Percentiles rank a stretch among this genome's conserved stretches.
Conservation (phyloP, 169 alveolate genomes). For the Plasmodium gaboni region DNA sequence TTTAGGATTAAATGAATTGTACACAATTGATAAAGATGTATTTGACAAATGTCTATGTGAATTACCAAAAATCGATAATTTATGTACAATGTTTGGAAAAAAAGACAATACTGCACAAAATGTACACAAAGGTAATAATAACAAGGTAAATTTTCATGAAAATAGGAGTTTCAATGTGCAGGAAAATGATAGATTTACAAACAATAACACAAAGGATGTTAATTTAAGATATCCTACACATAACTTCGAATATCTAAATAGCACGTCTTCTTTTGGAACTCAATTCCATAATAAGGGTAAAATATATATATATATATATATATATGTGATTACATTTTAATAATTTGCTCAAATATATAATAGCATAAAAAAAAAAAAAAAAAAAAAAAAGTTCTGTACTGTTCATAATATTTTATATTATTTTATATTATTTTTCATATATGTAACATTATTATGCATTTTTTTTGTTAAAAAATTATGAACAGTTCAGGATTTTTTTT, state of each 20-base stretch:
- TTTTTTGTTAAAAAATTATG: not conserved
- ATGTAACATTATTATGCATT: no score
- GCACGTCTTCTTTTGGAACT: conserved; percentile 45
- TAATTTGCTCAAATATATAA: no score
- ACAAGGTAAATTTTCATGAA: no score
- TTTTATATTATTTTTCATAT: no score
- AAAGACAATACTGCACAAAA: not conserved
- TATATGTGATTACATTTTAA: not conserved
- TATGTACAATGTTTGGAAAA: not conserved
- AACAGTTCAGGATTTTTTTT: not conserved
- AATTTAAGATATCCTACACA: not conserved
- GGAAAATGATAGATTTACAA: not conserved
- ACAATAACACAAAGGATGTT: not conserved
- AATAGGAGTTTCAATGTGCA: no score
- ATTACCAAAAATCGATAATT: not conserved
- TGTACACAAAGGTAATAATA: not conserved
- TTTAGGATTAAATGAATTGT: not conserved
- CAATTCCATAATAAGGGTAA: conserved; percentile 54
- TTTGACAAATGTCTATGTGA: not conserved
- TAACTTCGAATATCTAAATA: not conserved
- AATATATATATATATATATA: conserved; percentile 10
- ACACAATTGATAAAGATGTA: conserved; percentile 29
- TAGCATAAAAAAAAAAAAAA: no score
- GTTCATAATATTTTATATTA: no score
- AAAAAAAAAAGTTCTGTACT: no score